Evolutionary conservation across 73 alveolate genomes (phyloP).

Genomic region (Tetrahymena borealis): DNA sequence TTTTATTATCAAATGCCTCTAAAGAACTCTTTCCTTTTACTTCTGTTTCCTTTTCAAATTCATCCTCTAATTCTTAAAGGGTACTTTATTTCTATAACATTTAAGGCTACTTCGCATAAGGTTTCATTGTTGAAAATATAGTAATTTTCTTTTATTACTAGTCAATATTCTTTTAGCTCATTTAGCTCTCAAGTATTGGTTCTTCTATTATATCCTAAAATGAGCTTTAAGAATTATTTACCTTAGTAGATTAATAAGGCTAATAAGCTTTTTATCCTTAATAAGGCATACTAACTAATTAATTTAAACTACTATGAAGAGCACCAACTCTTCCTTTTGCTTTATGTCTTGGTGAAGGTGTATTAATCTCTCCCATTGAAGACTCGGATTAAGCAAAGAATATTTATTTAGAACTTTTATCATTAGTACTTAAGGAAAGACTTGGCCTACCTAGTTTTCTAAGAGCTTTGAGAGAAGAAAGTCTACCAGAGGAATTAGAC

Average conservation of each 20-base stretch:
- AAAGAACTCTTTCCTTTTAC: not conserved
- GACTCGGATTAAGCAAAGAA: not conserved
- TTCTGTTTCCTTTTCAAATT: not conserved
- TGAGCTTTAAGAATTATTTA: not conserved
- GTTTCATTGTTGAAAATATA: not conserved
- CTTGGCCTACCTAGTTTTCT: not conserved
- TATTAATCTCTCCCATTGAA: not conserved
- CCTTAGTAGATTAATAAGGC: not conserved
- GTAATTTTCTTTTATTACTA: not conserved
- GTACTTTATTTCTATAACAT: not conserved
- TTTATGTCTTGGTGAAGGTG: not conserved
- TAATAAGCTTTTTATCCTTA: not conserved
- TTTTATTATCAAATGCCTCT: not conserved
- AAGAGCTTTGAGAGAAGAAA: not conserved
- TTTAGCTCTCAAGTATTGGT: not conserved
- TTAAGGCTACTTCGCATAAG: not conserved
- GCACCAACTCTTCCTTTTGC: not conserved
- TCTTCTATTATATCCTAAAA: not conserved
- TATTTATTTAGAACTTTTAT: not conserved
- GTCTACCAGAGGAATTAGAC: not conserved
- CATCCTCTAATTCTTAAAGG: not conserved
- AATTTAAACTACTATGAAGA: not conserved
- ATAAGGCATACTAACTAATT: not conserved
- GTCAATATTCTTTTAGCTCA: not conserved
- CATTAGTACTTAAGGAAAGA: not conserved